Conservation (phyloP, 768 basidiomycete species). For the Hygrocybe coccinea region DNA sequence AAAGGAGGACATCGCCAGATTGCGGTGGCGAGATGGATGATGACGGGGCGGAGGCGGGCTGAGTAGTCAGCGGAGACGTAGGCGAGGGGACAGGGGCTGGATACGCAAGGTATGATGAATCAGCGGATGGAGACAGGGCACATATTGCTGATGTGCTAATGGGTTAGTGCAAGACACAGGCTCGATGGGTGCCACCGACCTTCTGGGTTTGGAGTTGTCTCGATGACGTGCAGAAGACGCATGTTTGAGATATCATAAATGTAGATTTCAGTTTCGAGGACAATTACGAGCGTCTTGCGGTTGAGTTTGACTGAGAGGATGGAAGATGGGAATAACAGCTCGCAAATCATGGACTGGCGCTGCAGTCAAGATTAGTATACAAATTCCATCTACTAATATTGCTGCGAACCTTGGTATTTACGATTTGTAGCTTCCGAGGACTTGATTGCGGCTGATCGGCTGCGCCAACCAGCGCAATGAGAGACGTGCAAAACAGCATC, state of each 20-base stretch:
- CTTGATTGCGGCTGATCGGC: slow-evolving; percentile 88
- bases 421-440: slow-evolving; percentile 92
- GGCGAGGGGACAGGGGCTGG: slow-evolving; percentile 91
- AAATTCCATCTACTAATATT: not conserved
- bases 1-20: slow-evolving; percentile 87
- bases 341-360: slow-evolving; percentile 99
- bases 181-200: slow-evolving; percentile 43
- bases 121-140: slow-evolving; percentile 89
- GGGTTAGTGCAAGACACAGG: not conserved
- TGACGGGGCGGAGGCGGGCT: slow-evolving; percentile 31
- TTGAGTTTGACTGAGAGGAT: slow-evolving; percentile 98
- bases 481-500: slow-evolving; percentile 98
- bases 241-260: slow-evolving; percentile 99
- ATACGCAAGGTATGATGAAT: slow-evolving; percentile 92
- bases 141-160: slow-evolving; percentile 65
- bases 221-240: slow-evolving; percentile 94
- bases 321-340: slow-evolving; percentile 92
- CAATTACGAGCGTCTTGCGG: slow-evolving; percentile 91
- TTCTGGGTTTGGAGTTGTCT: slow-evolving; percentile 93
- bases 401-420: slow-evolving; percentile 86
- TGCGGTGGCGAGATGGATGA: slow-evolving; percentile 38
- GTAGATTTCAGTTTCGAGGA: slow-evolving; percentile 96
- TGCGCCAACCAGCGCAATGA: slow-evolving; percentile 94
- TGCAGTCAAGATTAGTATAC: slow-evolving; percentile 26
- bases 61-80: slow-evolving; percentile 48